phyloP scores from a whole-genome alignment of 2,329 filamentous ascomycete genomes.

The Arthrobotrys sinensis region DNA sequence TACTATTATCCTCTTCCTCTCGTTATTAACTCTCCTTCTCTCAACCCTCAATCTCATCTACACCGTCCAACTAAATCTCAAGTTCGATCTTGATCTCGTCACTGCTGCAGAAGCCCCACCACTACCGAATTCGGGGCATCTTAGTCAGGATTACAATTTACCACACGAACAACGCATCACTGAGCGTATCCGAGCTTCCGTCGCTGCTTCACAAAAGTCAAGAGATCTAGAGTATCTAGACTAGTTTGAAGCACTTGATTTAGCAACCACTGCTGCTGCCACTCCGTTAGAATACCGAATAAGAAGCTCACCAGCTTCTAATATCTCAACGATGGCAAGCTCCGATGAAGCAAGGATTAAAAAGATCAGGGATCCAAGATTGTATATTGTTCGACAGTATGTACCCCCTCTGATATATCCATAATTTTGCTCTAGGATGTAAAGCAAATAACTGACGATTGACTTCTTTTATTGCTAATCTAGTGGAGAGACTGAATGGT shows the following conservation, averaged over 20 bases:
- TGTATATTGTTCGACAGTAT: slow-evolving; percentile 59
- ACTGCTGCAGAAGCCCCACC: background rate
- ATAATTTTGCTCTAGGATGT: background rate
- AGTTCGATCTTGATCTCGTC: slow-evolving; percentile 16
- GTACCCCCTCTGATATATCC: background rate
- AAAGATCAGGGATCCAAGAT: slow-evolving; percentile 57
- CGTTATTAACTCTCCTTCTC: slow-evolving; percentile 20
- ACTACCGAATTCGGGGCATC: background rate
- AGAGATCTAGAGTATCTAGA: background rate
- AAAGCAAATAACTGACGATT: background rate
- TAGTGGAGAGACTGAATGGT: slow-evolving; percentile 89
- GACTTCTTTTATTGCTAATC: background rate
- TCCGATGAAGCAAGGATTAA: slow-evolving; percentile 58
- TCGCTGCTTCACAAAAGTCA: background rate
- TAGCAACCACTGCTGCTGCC: slow-evolving; percentile 11
- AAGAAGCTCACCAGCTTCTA: background rate
- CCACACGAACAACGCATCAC: slow-evolving; percentile 53
- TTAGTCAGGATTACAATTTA: slow-evolving; percentile 23
- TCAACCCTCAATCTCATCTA: slow-evolving; percentile 16
- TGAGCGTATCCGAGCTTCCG: background rate
- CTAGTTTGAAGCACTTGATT: slow-evolving; percentile 44
- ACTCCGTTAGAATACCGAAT: background rate
- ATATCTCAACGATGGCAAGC: slow-evolving; percentile 33
- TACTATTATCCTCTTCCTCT: slow-evolving; percentile 17
- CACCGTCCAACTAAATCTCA: slow-evolving; percentile 6